phyloP scores from a whole-genome alignment of 2,329 filamentous ascomycete species.

The Coniochaeta sp. region DNA sequence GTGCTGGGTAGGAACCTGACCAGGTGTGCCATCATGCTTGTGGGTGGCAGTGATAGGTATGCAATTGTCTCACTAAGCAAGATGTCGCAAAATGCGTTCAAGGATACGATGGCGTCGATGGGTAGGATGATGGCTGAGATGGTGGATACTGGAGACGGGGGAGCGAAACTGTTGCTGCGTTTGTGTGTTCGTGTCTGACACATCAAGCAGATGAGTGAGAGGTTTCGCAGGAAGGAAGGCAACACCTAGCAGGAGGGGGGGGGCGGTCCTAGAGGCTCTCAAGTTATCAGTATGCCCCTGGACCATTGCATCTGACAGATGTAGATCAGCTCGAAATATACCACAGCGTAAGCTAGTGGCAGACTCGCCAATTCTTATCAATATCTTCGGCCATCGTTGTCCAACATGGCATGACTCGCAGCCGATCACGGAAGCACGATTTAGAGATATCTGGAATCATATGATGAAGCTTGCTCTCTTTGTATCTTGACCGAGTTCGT shows the following conservation, averaged over 20 bases:
- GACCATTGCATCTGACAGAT: background rate
- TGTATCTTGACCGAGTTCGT: background rate
- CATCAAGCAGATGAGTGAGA: background rate
- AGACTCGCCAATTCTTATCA: background rate
- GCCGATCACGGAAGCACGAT: background rate
- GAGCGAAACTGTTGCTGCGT: slow-evolving; percentile 29
- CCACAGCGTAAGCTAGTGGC: background rate
- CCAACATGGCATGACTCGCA: background rate
- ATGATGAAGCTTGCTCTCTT: background rate
- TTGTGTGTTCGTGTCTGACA: slow-evolving; percentile 30
- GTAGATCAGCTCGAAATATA: background rate
- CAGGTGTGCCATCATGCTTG: too few relatives aligned
- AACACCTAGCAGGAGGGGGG: background rate
- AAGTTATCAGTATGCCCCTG: background rate
- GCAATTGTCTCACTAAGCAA: background rate
- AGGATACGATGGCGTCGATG: too few relatives aligned
- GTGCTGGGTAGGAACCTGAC: too few relatives aligned
- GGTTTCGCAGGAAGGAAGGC: background rate
- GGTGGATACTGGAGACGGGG: slow-evolving; percentile 28
- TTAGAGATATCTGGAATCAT: background rate
- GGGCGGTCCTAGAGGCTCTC: too few relatives aligned
- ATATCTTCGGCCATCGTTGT: background rate
- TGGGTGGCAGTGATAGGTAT: too few relatives aligned
- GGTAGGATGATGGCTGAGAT: slow-evolving; percentile 32
- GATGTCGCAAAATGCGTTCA: background rate